Percentiles rank a stretch among this genome's conserved stretches.
Conservation (phyloP, 2,329 filamentous ascomycete genomes). For the Sporothrix inflata region DNA sequence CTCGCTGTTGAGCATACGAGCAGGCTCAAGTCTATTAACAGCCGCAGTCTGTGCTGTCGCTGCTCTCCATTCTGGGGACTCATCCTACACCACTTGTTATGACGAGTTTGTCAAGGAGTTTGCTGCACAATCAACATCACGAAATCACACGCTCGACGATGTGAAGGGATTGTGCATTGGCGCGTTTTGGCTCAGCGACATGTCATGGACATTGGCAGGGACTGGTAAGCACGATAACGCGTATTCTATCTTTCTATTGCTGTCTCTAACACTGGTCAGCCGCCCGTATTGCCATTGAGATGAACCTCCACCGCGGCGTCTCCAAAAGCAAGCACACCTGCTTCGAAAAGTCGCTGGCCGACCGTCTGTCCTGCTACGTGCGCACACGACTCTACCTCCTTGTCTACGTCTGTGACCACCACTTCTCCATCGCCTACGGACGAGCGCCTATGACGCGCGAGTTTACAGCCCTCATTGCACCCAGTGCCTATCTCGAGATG, state of each 20-base stretch:
- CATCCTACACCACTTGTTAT: neutral
- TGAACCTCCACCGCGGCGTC: neutral
- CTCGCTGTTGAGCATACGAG: neutral
- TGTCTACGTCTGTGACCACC: constrained; percentile 13
- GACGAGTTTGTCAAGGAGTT: neutral
- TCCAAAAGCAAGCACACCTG: neutral
- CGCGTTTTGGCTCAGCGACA: constrained; percentile 4
- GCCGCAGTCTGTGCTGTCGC: neutral
- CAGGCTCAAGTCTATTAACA: neutral
- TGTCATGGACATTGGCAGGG: neutral
- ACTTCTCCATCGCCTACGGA: constrained; percentile 4
- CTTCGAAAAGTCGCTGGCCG: neutral
- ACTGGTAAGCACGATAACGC: neutral
- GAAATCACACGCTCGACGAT: neutral
- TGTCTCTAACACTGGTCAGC: too few relatives aligned
- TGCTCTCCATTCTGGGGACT: neutral
- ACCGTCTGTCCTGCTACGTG: neutral
- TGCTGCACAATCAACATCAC: neutral
- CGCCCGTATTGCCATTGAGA: neutral
- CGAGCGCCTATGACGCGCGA: constrained; percentile 3
- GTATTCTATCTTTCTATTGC: too few relatives aligned
- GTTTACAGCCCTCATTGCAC: neutral
- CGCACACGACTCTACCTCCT: neutral
- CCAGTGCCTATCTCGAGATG: neutral
- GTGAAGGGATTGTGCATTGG: neutral